Conservation (phyloP, 2,329 filamentous ascomycete species). For the Cladosporium colombiae region DNA sequence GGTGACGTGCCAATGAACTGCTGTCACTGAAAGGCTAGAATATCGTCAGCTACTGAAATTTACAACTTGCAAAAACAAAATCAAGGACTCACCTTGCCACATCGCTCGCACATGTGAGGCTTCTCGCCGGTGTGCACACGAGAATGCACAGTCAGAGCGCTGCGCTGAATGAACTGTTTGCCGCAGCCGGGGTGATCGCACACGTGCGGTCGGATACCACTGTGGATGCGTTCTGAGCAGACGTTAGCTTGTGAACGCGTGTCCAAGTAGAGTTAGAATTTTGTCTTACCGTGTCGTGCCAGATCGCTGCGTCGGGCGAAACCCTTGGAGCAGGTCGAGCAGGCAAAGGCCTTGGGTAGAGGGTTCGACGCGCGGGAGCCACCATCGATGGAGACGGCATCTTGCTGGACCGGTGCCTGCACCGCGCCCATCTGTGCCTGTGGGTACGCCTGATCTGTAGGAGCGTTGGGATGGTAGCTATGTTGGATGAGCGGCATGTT, state of each 20-base stretch:
- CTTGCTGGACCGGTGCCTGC: conserved; percentile 35
- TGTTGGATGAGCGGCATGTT: conserved; percentile 56
- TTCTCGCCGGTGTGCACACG: conserved; percentile 98
- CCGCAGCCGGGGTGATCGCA: conserved; percentile 87
- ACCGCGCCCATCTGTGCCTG: conserved; percentile 37
- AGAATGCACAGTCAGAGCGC: conserved; percentile 90
- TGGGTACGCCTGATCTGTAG: conserved; percentile 48
- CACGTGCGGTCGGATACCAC: conserved; percentile 83
- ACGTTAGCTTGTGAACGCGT: conserved; percentile 33
- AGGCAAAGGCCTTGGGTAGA: conserved; percentile 77
- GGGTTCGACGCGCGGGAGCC: conserved; percentile 41
- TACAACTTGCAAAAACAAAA: not conserved
- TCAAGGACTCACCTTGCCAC: conserved; percentile 74
- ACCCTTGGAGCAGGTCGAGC: conserved; percentile 84
- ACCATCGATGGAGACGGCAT: conserved; percentile 41
- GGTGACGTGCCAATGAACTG: conserved; percentile 87
- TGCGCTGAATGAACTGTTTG: conserved; percentile 97
- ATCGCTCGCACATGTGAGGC: conserved; percentile 95
- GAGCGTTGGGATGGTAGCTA: conserved; percentile 53
- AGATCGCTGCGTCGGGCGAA: conserved; percentile 94
- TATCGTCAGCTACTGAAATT: not conserved
- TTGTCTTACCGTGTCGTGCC: conserved; percentile 79
- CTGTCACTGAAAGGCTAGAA: conserved; percentile 90
- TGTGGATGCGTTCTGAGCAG: conserved; percentile 84
- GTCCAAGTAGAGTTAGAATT: not conserved